Percentiles rank a stretch among this genome's conserved stretches.
These are phyloP conservation scores for Capsicum rhomboideum DNA, from an alignment of 257 asterid species.

Conservation along the genomic window DNA sequence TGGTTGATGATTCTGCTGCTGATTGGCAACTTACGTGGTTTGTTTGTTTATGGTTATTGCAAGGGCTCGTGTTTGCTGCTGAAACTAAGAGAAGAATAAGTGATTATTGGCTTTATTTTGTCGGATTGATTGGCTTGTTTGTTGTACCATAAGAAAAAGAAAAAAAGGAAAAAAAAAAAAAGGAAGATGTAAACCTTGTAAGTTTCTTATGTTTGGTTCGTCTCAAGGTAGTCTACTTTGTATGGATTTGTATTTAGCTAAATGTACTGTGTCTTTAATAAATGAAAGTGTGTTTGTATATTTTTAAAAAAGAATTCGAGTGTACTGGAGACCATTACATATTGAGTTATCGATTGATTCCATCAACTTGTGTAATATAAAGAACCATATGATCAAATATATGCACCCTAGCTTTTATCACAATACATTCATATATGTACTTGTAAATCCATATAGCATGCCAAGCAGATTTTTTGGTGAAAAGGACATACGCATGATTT, in stretches of 20 bases:
- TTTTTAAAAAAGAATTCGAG: too few species aligned
- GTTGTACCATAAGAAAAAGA: neutral
- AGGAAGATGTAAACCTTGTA: neutral
- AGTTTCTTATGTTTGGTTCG: neutral
- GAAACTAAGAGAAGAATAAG: neutral
- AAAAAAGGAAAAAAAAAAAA: neutral
- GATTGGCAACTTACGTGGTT: too few species aligned
- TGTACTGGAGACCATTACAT: too few species aligned
- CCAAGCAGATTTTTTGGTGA: too few species aligned
- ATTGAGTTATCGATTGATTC: too few species aligned
- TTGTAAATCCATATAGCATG: too few species aligned
- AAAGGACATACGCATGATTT: too few species aligned
- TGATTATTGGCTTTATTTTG: neutral
- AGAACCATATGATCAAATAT: too few species aligned
- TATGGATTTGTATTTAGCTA: neutral
- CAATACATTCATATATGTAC: too few species aligned
- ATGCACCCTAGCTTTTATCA: too few species aligned
- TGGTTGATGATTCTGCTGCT: neutral
- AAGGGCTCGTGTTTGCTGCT: neutral
- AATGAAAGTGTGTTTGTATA: neutral
- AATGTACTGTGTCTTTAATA: neutral
- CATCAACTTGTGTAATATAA: too few species aligned
- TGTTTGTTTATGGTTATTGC: neutral
- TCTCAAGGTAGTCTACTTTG: neutral
- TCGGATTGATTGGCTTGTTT: neutral